Evolutionary conservation across 805 yeast species (phyloP).

Genomic region (Yarrowia sp.): DNA sequence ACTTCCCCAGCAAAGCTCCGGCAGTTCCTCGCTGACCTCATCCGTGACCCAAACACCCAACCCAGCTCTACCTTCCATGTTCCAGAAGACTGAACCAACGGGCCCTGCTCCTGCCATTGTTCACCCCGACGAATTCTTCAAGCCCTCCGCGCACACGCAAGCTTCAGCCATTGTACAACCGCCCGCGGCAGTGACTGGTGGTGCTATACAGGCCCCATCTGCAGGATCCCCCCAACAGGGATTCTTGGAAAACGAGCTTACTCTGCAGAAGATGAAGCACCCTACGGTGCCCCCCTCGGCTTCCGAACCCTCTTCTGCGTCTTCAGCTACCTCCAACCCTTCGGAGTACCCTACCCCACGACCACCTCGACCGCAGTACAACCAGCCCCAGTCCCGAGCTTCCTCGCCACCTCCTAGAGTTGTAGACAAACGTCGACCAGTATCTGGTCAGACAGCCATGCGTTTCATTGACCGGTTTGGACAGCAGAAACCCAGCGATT

Average conservation of each 20-base stretch:
- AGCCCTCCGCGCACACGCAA: neutral
- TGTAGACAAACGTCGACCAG: neutral
- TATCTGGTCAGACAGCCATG: conserved; percentile 13
- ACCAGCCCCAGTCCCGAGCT: conserved; percentile 20
- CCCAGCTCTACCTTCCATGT: conserved; percentile 10
- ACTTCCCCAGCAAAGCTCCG: neutral
- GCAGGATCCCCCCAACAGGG: conserved; percentile 12
- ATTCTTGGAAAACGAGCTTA: conserved; percentile 10
- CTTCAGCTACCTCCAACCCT: neutral
- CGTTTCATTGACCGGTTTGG: conserved; percentile 20
- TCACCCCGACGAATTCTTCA: conserved; percentile 14
- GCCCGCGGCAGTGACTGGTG: neutral
- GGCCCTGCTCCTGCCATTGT: conserved; percentile 14
- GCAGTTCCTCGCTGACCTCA: neutral
- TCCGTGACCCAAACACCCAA: neutral
- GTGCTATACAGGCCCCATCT: neutral
- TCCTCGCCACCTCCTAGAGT: conserved; percentile 8
- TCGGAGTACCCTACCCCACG: conserved; percentile 5
- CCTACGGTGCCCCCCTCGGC: neutral
- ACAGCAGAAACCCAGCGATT: conserved; percentile 13
- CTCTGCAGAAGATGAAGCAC: neutral
- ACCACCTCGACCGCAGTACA: neutral
- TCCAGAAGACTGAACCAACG: neutral
- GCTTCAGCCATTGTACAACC: neutral
- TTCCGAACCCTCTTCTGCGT: conserved; percentile 2